Base-by-base conservation (phyloP, 805 yeast species). In the Hanseniaspora thailandica region DNA sequence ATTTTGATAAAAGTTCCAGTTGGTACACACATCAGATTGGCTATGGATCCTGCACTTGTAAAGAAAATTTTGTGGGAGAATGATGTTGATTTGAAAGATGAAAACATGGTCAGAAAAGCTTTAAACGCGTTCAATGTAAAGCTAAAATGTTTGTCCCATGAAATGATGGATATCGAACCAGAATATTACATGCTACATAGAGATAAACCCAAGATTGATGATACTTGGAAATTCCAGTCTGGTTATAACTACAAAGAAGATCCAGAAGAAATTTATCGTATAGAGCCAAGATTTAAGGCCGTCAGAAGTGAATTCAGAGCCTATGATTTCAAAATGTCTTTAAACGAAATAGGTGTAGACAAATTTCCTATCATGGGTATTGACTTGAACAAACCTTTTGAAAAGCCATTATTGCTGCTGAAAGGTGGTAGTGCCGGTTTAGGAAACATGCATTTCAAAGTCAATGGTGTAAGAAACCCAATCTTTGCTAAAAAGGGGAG, bases 371-470 rank as follows among this genome's bases (percentile, higher is more conserved):
- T 84, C 3, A 71, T 74, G n/a, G 97, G 97, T 0, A 63, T 86
- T 25, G 98, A 93, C 66, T 68, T 86, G 45, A 68, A 74, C 55
- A 66, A 72, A 57, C 78, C 81, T 17, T 73, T 86, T 0, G 75
- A 75, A 1, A 76, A 74, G 44, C 96, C 97, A 1, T 65, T 82
- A 4, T 68, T 85, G 49, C 60, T 93, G 19, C 61, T 89, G 45
- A 76, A 76, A 59, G 98, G 98, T 41, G 98, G 98, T 9, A 73
- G 74, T 57, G 97, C 97, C 20, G 98, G 98, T 0, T 73, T 90
- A 71, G 98, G 98, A 1, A 93, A 93, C 66, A 87, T 87, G 93
- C 96, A 90, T 65, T 93, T 93, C 63, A 71, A 86, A 47, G 87
- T 96, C 1, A 74, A 82, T 45, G 78, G 80, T 48, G 80, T 93